phyloP scores from a whole-genome alignment of 108 stramenopile species.

The Pseudonitzschia multiseries region DNA sequence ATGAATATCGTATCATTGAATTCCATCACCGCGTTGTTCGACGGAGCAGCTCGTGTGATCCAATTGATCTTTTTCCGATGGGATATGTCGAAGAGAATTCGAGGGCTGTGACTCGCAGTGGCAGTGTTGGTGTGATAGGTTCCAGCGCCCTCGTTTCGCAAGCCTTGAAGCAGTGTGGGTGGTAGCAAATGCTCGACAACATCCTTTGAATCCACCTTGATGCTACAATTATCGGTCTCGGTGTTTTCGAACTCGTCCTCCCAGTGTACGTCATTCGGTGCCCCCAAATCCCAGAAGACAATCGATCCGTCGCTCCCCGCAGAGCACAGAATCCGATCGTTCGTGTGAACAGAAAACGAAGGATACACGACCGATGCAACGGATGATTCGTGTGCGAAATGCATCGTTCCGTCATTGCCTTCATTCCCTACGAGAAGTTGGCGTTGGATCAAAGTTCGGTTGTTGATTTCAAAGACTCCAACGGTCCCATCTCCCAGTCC shows the following conservation, averaged over 20 bases:
- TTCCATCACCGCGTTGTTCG: background rate
- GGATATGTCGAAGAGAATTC: constrained; percentile 45
- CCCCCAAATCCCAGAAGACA: constrained; percentile 74
- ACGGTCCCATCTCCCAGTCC: constrained; percentile 74
- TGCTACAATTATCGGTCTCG: background rate
- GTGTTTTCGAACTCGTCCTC: constrained; percentile 9
- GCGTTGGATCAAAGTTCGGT: constrained; percentile 43
- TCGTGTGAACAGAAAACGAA: constrained; percentile 36
- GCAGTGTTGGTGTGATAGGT: background rate
- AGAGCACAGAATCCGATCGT: constrained; percentile 64
- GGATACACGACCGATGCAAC: constrained; percentile 75
- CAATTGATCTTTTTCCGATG: constrained; percentile 66
- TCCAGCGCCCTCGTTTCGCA: constrained; percentile 3
- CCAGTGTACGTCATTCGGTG: constrained; percentile 27
- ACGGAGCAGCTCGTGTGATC: constrained; percentile 31
- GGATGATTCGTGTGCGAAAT: constrained; percentile 54
- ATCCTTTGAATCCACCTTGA: background rate
- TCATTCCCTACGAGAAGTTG: constrained; percentile 32
- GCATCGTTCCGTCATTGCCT: constrained; percentile 10
- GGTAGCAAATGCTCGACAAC: constrained; percentile 1
- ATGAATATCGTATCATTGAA: constrained; percentile 57
- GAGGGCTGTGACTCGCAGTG: constrained; percentile 18
- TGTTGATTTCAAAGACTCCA: constrained; percentile 47
- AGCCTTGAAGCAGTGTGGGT: constrained; percentile 7
- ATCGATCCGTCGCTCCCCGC: constrained; percentile 73